These are phyloP conservation scores for Setomelanomma holmii DNA, from an alignment of 2,329 filamentous ascomycete species.

Conservation along the genomic window DNA sequence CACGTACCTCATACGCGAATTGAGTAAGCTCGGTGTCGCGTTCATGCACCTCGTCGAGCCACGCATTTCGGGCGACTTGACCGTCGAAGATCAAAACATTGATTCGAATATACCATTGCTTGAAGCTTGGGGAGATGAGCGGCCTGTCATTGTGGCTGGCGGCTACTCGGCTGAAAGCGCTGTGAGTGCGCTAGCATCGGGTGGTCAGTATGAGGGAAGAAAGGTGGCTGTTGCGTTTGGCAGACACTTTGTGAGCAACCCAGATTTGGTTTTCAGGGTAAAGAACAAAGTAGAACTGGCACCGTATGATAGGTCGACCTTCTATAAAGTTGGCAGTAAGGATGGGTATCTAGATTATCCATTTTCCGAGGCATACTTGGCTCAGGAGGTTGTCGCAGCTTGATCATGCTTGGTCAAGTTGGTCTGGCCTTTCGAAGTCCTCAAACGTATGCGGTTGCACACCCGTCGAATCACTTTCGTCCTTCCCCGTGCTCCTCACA, in stretches of 20 bases:
- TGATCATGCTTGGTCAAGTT: background rate
- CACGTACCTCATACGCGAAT: slow-evolving; percentile 52
- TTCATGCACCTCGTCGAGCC: slow-evolving; percentile 60
- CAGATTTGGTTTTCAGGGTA: slow-evolving; percentile 55
- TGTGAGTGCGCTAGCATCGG: slow-evolving; percentile 24
- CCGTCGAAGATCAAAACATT: slow-evolving; percentile 31
- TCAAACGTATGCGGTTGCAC: no score
- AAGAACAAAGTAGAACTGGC: slow-evolving; percentile 47
- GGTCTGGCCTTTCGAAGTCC: no score
- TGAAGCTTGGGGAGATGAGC: slow-evolving; percentile 12
- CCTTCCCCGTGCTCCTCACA: background rate
- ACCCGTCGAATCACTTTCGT: background rate
- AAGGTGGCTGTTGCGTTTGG: slow-evolving; percentile 52
- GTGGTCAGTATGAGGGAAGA: slow-evolving; percentile 40
- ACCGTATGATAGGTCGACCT: slow-evolving; percentile 47
- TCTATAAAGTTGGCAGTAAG: slow-evolving; percentile 17
- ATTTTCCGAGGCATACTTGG: background rate
- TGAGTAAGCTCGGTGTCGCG: slow-evolving; percentile 61
- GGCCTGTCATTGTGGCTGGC: slow-evolving; percentile 49
- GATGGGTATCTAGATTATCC: slow-evolving; percentile 22
- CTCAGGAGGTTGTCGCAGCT: background rate
- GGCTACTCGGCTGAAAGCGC: slow-evolving; percentile 48
- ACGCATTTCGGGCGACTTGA: slow-evolving; percentile 53
- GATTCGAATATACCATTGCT: slow-evolving; percentile 6
- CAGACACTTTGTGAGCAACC: slow-evolving; percentile 54